phyloP scores from a whole-genome alignment of 768 basidiomycete genomes.

The Pseudohyphozyma bogoriensis region DNA sequence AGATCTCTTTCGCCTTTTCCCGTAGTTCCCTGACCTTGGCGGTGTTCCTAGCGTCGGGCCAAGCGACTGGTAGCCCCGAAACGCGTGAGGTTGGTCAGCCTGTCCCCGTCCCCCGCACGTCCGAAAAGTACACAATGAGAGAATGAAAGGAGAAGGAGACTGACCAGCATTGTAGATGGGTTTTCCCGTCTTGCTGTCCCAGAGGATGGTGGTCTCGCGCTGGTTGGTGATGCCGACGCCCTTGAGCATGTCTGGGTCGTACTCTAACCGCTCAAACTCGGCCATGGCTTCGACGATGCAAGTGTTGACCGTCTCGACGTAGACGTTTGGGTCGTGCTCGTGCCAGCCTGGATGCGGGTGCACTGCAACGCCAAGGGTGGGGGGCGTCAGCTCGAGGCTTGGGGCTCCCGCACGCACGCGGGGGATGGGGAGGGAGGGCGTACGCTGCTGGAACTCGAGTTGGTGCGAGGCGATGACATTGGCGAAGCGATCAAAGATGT shows the following conservation, averaged over 20 bases:
- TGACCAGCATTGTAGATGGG: slow-evolving; percentile 64
- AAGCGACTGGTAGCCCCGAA: slow-evolving; percentile 52
- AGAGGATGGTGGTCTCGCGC: slow-evolving; percentile 87
- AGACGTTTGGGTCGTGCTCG: slow-evolving; percentile 80
- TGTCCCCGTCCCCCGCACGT: no score
- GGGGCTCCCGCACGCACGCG: no score
- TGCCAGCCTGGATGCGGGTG: slow-evolving; percentile 61
- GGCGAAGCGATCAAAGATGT: slow-evolving; percentile 33
- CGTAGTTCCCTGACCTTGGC: slow-evolving; percentile 71
- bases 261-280: slow-evolving; percentile 63
- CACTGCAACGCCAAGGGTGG: slow-evolving; percentile 1
- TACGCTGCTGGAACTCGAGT: slow-evolving; percentile 71
- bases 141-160: neutral
- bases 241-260: slow-evolving; percentile 70
- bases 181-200: slow-evolving; percentile 83
- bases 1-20: slow-evolving; percentile 54
- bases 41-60: slow-evolving; percentile 91
- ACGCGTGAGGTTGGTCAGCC: no score
- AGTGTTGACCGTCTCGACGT: slow-evolving; percentile 60
- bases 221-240: slow-evolving; percentile 92
- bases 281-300: slow-evolving; percentile 67
- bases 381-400: neutral
- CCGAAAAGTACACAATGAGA: no score
- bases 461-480: slow-evolving; percentile 65
- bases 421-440: slow-evolving; percentile 52